Evolutionary conservation across 1,284 basidiomycete genomes (phyloP), one percentile per base, ranked within the genome.

Genomic region (Cryptococcus sp.): DNA sequence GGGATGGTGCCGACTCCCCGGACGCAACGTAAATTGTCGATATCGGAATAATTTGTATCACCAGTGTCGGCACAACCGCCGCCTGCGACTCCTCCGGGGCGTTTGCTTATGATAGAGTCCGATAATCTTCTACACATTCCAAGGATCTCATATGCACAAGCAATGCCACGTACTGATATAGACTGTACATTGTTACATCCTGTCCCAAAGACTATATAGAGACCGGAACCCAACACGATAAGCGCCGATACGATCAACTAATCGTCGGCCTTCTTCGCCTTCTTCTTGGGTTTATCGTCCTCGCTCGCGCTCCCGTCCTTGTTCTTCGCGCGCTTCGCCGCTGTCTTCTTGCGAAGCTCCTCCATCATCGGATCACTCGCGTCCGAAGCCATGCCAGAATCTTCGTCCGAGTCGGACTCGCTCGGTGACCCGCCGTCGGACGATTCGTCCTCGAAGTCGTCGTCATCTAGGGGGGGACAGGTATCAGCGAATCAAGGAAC

Each of bases 361-460:
- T 89, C 90, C 38, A 88, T 88, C 46, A 88, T 90, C 46, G 70
- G 73, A 59, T 77, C 76, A 47, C 68, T 71, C 2, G 70, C 77
- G 48, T 72, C 73, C 8, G 84, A 79, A 11, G 84, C 88, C 46
- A 67, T 74, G 35, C 72, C 76, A 20, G 61, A 70, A 11, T 83
- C 87, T 13, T 54, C 59, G 35, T 85, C 85, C 0, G 85, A 85
- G 57, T 88, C 89, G 40, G 80, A 83, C 28, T 86, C 87, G 33
- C 84, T 86, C 0, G 90, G 90, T 4, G 90, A 94, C 21, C 92
- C 91, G 52, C 81, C 82, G 69, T 95, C 92, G 0, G 88, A 89
- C 0, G 81, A 87, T 23, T 87, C 88, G 4, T 86, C 91, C 63
- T 86, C 77, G 82, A 98, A 98, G 79, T 96, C 93, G 72, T 93